Evolutionary conservation across 2,329 filamentous ascomycete genomes (phyloP), one percentile per base, ranked within the genome.

Genomic region (Pyrenophora seminiperda): DNA sequence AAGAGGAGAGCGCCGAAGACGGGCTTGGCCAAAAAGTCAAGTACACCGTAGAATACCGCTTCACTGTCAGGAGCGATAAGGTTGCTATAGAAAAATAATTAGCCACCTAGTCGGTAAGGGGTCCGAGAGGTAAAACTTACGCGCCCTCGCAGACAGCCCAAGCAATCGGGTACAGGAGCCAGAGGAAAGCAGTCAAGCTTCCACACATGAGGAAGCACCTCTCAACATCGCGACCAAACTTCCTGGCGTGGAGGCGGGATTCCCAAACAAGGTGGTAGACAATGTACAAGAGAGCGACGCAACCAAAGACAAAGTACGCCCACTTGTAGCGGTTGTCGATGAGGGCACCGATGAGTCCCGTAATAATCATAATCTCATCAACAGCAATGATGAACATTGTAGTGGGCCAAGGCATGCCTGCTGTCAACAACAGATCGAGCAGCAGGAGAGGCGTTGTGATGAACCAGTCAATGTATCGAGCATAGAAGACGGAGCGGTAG

Each of bases 331-430:
- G 74, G 7, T 80, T 82, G 13, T 71, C 67, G 3, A 87, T 83
- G 1, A 89, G 79, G 3, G 86, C 84, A 20, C 87, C 86, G 14
- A 88, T 78, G 5, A 89, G 78, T 18, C 84, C 84, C 17, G 81
- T 82, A n/a, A 88, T 74, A 39, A 89, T 81, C 84, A 89, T 87
- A 61, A 88, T 76, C 62, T 82, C 76, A 55, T 87, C 84, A 3
- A 87, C 77, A 4, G 89, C 73, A 6, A 89, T 75, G 1, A 83
- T 81, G 63, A 80, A 83, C 31, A 87, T 64, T 20, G 88, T 82
- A 1, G 83, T 86, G 0, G 85, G 83, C 73, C 82, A 86, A 15
- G 86, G 85, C 50, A 88, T 75, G 27, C 83, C 86, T 4, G 79
- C 83, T 0, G 85, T 86, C 15, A 90, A 75, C 33, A 88, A 75